phyloP scores from a whole-genome alignment of 2,329 filamentous ascomycete genomes.

The Colletotrichum karsti region DNA sequence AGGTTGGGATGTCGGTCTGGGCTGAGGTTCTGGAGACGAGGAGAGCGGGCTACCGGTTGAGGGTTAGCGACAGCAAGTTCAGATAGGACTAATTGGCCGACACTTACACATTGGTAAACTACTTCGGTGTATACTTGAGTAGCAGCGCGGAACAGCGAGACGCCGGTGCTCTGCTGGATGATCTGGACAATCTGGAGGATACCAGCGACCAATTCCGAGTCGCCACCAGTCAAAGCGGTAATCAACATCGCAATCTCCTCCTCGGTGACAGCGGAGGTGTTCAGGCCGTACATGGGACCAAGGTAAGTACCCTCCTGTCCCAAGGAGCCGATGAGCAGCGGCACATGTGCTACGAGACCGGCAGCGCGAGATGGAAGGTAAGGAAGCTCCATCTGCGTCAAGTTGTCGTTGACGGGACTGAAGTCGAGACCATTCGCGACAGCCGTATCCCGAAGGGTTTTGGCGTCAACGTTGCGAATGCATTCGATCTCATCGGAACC shows the following conservation, averaged over 20 bases:
- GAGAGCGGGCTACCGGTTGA: neutral
- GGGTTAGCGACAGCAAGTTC: neutral
- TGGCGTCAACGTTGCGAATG: neutral
- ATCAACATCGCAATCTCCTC: neutral
- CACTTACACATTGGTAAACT: conserved; percentile 13
- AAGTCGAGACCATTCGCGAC: neutral
- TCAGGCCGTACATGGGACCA: neutral
- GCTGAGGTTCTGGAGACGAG: neutral
- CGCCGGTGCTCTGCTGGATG: neutral
- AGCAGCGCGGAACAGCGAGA: neutral
- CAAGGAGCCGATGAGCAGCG: neutral
- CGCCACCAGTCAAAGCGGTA: neutral
- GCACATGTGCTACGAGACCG: neutral
- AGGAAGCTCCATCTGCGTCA: conserved; percentile 4
- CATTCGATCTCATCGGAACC: neutral
- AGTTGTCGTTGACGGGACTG: conserved; percentile 4
- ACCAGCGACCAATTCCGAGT: neutral
- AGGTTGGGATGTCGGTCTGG: neutral
- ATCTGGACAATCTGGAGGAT: neutral
- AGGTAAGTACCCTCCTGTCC: conserved; percentile 4
- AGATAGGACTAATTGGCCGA: neutral
- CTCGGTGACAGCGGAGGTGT: neutral
- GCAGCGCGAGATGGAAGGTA: neutral
- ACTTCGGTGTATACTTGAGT: neutral
- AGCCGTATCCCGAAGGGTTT: neutral